Evolutionary conservation across 768 basidiomycete genomes (phyloP), one percentile per base, ranked within the genome.

Genomic region (Holtermannia corniformis): DNA sequence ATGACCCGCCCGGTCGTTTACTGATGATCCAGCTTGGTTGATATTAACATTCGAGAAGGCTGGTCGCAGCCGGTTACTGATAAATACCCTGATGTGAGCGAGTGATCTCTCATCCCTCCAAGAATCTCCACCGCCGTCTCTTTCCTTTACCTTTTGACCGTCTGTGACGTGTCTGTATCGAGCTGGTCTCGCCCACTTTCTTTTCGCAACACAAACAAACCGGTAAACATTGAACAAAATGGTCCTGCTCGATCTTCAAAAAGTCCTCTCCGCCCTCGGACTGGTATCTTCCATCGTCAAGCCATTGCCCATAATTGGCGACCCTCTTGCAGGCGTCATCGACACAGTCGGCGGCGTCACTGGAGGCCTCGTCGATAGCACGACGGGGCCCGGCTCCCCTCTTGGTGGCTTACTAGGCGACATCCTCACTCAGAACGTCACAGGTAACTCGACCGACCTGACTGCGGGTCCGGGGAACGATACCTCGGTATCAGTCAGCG

Each of bases 191-290:
- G n/a, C n/a, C n/a, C n/a, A n/a, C n/a, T n/a, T n/a, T n/a, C n/a
- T n/a, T n/a, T n/a, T n/a, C n/a, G n/a, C n/a, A n/a, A n/a, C n/a
- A n/a, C n/a, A n/a, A n/a, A n/a, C n/a, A n/a, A n/a, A n/a, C n/a
- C n/a, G n/a, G n/a, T n/a, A n/a, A n/a, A n/a, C n/a, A n/a, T n/a
- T n/a, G n/a, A n/a, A n/a, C 41, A 55, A 50, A 24, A 64, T 64
- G 62, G 57, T 59, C 4, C 54, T 63, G 22, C 56, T 64, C 52
- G 57, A 64, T 47, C 50, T 64, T 2, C 57, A 58, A 50, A 59
- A 56, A 46, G 60, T 64, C 32, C 28, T 60, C 10, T 44, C 50
- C 11, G 50, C 58, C 2, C 50, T 64, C 23, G 62, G 62, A 23
- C 42, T 64, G 14, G 59, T 64, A 10, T 58, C 59, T 1, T 64